Base-by-base conservation (phyloP, 2,329 filamentous ascomycete genomes). In the Stenocarpella maydis region DNA sequence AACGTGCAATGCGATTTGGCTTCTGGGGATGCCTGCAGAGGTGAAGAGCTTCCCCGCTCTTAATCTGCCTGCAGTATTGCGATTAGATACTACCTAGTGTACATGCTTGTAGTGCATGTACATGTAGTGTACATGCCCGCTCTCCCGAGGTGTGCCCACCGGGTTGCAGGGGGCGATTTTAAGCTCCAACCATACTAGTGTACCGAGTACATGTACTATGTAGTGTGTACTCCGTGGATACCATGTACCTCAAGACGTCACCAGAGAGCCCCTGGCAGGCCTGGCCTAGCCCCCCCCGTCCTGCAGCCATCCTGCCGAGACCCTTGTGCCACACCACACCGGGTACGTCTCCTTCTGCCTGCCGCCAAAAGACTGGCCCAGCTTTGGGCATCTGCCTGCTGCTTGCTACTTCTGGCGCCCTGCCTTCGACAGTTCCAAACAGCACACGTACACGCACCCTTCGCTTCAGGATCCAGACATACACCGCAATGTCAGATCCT, bases 401-500 rank as follows among this genome's bases (percentile, higher is more conserved):
- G 58, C 58, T 61, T 37, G 58, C 41, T 47, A 10, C 37, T 60
- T 28, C 8, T 43, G 37, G 26, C 17, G 34, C 34, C 34, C 19
- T 47, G n/a, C 58, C 41, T 2, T 60, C 17, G n/a, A n/a, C 55
- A 31, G n/a, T 31, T 5, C 10, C 39, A 45, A 45, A 26, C 55
- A 21, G 12, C 28, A 7, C 24, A 8, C 19, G 15, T 15, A 17
- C 26, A 21, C 26, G 10, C 26, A n/a, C 17, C 14, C 26, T n/a
- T 24, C 24, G 21, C 52, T 41, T 21, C 52, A 49, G 28, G 21
- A 4, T 17, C n/a, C 19, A 17, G 12, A 2, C 26, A 19, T n/a
- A 69, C 43, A 50, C 58, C 58, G 31, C 31, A 34, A 67, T 67
- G 52, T 28, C 37, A 4, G 54, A 67, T 28, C 65, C 52, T 37